Percentiles rank a stretch among this genome's conserved stretches.
Evolutionary conservation across 2,329 filamentous ascomycete genomes (phyloP).

Genomic region (Sphaerulina musiva): DNA sequence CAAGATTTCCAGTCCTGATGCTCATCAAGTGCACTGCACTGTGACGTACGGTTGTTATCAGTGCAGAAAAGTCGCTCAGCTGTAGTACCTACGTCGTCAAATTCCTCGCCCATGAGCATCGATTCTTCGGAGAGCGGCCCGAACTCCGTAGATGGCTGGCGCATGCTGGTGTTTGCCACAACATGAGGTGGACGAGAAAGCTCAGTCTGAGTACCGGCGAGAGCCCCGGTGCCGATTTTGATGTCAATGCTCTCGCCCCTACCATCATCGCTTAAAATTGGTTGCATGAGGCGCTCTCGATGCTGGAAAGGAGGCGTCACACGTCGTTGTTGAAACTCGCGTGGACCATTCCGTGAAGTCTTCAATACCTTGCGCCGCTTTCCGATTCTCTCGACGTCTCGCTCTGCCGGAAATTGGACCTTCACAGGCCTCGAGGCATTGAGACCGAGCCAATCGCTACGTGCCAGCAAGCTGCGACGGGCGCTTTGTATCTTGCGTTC

Average conservation of each 20-base stretch:
- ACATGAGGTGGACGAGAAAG: slow-evolving; percentile 15
- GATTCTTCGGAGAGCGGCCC: slow-evolving; percentile 28
- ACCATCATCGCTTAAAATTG: slow-evolving; percentile 27
- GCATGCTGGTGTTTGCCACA: slow-evolving; percentile 20
- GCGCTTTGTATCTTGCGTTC: neutral
- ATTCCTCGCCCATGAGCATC: slow-evolving; percentile 30
- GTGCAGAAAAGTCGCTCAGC: neutral
- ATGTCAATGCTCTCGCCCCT: slow-evolving; percentile 23
- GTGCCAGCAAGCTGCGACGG: slow-evolving; percentile 25
- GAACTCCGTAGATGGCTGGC: slow-evolving; percentile 22
- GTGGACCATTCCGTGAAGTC: slow-evolving; percentile 2
- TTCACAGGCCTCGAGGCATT: slow-evolving; percentile 23
- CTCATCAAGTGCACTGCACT: neutral
- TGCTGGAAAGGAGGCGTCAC: slow-evolving; percentile 21
- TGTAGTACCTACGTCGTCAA: neutral
- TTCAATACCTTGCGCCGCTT: slow-evolving; percentile 28
- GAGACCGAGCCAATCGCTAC: slow-evolving; percentile 32
- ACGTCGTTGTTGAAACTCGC: slow-evolving; percentile 9
- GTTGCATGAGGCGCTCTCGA: slow-evolving; percentile 6
- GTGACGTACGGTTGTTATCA: neutral
- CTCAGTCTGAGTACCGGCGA: slow-evolving; percentile 25
- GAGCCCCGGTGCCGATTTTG: slow-evolving; percentile 31
- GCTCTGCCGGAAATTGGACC: slow-evolving; percentile 20
- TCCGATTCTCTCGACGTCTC: slow-evolving; percentile 25
- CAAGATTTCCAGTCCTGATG: too few species aligned